Evolutionary conservation across 1,284 basidiomycete genomes (phyloP).

Genomic region (Pulchroboletus neoregius): DNA sequence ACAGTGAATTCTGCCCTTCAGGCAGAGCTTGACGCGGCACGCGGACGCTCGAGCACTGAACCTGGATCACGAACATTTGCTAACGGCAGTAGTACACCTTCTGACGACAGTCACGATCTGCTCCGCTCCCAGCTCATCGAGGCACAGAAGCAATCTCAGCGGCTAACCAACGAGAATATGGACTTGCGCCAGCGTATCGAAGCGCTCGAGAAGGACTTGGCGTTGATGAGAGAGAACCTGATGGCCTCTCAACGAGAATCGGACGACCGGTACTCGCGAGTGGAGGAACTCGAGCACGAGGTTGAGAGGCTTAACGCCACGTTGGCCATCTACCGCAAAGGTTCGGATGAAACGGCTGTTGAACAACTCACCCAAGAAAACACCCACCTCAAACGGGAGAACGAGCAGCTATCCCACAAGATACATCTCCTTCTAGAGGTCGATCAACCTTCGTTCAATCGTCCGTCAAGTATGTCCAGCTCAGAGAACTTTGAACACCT

Average conservation of each 20-base stretch:
- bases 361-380: conserved; percentile 80
- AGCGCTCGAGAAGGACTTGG: conserved; percentile 70
- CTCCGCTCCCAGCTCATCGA: conserved; percentile 67
- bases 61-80: conserved; percentile 56
- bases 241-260: conserved; percentile 69
- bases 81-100: conserved; percentile 80
- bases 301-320: conserved; percentile 76
- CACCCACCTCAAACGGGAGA: conserved; percentile 71
- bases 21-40: conserved; percentile 68
- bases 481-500: conserved; percentile 80
- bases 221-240: conserved; percentile 69
- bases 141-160: conserved; percentile 68
- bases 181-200: conserved; percentile 75
- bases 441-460: conserved; percentile 69
- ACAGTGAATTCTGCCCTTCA: conserved; percentile 74
- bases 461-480: conserved; percentile 69
- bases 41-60: conserved; percentile 53
- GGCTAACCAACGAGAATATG: conserved; percentile 66
- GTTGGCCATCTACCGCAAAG: conserved; percentile 70
- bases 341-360: conserved; percentile 62
- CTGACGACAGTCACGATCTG: conserved; percentile 62
- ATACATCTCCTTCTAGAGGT: conserved; percentile 82
- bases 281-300: conserved; percentile 77
- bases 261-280: conserved; percentile 69
- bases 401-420: conserved; percentile 81